Evolutionary conservation across 2,329 filamentous ascomycete genomes (phyloP).

Genomic region (Colletotrichum liaoningense): DNA sequence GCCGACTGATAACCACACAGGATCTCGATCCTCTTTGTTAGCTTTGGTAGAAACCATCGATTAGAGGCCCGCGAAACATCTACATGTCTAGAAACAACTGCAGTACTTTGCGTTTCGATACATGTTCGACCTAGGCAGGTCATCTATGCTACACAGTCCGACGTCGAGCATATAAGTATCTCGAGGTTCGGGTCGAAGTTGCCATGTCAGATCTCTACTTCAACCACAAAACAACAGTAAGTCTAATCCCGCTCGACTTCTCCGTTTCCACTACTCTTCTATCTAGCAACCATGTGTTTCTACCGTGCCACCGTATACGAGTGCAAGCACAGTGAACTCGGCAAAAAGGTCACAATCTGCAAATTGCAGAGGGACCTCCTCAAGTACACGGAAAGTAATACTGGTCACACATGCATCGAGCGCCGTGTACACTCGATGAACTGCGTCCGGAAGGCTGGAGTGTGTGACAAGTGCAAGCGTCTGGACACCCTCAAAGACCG

Average conservation of each 20-base stretch:
- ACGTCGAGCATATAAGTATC: neutral
- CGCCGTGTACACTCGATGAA: conserved; percentile 18
- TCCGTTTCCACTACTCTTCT: neutral
- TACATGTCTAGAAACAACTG: neutral
- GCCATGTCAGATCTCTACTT: neutral
- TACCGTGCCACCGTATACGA: conserved; percentile 36
- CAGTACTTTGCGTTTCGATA: neutral
- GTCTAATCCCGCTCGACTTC: too few relatives aligned
- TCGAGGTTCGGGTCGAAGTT: neutral
- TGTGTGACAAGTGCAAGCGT: conserved; percentile 26
- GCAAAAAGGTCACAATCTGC: conserved; percentile 25
- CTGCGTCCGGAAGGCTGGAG: neutral
- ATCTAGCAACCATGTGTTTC: conserved; percentile 37
- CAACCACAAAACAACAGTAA: neutral
- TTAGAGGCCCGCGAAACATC: neutral
- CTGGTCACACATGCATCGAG: neutral
- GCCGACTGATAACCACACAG: neutral
- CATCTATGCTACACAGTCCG: neutral
- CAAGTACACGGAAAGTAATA: neutral
- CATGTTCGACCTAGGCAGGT: neutral
- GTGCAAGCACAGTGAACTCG: conserved; percentile 36
- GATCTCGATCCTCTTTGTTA: neutral
- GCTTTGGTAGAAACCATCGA: neutral
- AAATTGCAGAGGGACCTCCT: conserved; percentile 17
- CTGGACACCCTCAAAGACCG: conserved; percentile 8